Evolutionary conservation across 2,329 filamentous ascomycete genomes (phyloP).

Genomic region (Diaporthe ilicicola): DNA sequence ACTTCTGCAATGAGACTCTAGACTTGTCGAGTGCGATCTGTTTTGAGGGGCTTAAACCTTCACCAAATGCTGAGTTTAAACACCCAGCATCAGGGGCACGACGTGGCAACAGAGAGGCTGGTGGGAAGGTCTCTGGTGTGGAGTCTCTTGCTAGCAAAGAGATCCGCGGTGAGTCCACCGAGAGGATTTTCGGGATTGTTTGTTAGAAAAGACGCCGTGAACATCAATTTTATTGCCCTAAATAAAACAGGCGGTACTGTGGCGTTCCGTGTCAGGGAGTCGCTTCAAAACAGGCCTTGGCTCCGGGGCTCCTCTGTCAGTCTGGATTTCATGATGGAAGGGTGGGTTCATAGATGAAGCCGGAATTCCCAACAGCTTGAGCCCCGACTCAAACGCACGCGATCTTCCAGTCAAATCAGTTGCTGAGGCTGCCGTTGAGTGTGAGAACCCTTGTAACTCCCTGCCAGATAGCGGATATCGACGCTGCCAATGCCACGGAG

Average conservation of each 20-base stretch:
- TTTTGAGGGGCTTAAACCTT: not conserved
- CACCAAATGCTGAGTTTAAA: not conserved
- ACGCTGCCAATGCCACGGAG: not conserved
- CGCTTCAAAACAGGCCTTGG: not conserved
- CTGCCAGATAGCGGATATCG: not conserved
- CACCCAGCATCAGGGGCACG: not conserved
- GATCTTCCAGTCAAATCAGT: not conserved
- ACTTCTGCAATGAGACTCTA: not conserved
- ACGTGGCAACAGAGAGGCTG: not conserved
- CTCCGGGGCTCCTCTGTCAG: not conserved
- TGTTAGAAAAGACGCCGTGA: not conserved
- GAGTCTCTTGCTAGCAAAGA: not conserved
- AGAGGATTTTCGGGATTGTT: not conserved
- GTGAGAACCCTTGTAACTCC: not conserved
- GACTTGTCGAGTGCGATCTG: not conserved
- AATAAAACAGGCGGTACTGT: not conserved
- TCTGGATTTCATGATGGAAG: not conserved
- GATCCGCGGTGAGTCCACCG: not conserved
- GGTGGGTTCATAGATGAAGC: not conserved
- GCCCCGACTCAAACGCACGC: not conserved
- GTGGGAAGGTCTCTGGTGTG: not conserved
- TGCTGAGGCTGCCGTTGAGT: not conserved
- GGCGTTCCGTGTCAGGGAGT: not conserved
- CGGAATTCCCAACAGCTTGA: not conserved
- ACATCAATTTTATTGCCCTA: constrained; percentile 5